Conservation (phyloP, 83 land plant genomes). For the Picea abies region DNA sequence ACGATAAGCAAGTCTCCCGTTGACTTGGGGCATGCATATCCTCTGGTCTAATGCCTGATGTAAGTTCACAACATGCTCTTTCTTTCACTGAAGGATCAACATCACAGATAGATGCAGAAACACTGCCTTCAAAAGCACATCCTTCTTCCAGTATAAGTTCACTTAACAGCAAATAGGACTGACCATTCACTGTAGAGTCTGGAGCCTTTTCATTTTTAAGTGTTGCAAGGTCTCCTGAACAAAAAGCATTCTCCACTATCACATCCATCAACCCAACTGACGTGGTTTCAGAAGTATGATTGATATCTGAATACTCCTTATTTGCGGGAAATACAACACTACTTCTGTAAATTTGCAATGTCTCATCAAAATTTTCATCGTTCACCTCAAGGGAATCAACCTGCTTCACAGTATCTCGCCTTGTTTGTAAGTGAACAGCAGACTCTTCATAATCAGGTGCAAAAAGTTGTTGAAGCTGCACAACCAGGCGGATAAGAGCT, state of each 20-base stretch:
- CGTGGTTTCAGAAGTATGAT: background rate
- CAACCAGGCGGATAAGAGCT: conserved; percentile 61
- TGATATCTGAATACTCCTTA: background rate
- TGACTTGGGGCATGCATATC: background rate
- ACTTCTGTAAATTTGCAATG: background rate
- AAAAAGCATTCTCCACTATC: conserved; percentile 69
- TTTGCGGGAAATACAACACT: too few species aligned
- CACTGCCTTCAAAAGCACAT: background rate
- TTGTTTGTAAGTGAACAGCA: conserved; percentile 47
- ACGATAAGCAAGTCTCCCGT: background rate
- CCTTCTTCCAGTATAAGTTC: conserved; percentile 6
- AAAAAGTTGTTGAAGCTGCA: conserved; percentile 84
- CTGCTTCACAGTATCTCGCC: conserved; percentile 43
- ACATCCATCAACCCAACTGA: conserved; percentile 59
- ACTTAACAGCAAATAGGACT: background rate
- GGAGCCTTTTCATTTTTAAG: background rate
- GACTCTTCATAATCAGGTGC: conserved; percentile 86
- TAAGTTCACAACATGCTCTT: background rate
- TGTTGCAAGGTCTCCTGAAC: background rate
- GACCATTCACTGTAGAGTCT: background rate
- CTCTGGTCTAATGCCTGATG: background rate
- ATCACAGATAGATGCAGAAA: background rate
- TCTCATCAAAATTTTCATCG: background rate
- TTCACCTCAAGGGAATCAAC: background rate
- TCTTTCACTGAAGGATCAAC: background rate